Percentiles rank a stretch among this genome's conserved stretches.
Evolutionary conservation across 108 stramenopile genomes (phyloP).

Genomic region (Skeletonema marinoi): DNA sequence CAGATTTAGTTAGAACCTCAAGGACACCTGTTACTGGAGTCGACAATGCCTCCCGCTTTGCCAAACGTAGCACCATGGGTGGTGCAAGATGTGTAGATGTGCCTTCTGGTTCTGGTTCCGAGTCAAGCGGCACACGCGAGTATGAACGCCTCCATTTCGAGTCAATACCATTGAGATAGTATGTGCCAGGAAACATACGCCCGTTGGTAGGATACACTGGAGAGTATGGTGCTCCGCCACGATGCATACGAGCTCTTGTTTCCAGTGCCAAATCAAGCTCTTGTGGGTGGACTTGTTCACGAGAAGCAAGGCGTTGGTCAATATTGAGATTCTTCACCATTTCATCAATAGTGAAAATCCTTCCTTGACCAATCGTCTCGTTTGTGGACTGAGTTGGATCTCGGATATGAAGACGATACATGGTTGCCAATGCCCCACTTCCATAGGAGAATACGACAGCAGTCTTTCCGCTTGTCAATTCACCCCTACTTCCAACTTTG

Average conservation of each 20-base stretch:
- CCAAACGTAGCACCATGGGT: conserved; percentile 72
- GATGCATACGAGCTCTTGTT: conserved; percentile 88
- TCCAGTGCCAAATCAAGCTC: conserved; percentile 93
- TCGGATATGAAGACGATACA: conserved; percentile 88
- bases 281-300: conserved; percentile 86
- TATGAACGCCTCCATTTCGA: conserved; percentile 81
- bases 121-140: conserved; percentile 74
- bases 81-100: conserved; percentile 68
- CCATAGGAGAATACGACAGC: conserved; percentile 87
- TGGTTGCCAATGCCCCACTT: conserved; percentile 90
- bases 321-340: conserved; percentile 80
- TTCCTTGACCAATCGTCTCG: conserved; percentile 26
- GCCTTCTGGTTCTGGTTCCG: conserved; percentile 55
- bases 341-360: conserved; percentile 75
- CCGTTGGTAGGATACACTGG: conserved; percentile 85
- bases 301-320: conserved; percentile 66
- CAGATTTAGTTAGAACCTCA: conserved; percentile 54
- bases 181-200: conserved; percentile 85
- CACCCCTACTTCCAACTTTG: conserved; percentile 65
- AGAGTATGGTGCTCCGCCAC: conserved; percentile 77
- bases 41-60: conserved; percentile 61
- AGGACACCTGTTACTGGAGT: conserved; percentile 76
- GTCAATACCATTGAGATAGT: conserved; percentile 89
- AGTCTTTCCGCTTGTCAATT: conserved; percentile 70
- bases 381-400: conserved; percentile 34